phyloP scores from a whole-genome alignment of 192 early-diverging fungal species.

The Glomus cerebriforme region DNA sequence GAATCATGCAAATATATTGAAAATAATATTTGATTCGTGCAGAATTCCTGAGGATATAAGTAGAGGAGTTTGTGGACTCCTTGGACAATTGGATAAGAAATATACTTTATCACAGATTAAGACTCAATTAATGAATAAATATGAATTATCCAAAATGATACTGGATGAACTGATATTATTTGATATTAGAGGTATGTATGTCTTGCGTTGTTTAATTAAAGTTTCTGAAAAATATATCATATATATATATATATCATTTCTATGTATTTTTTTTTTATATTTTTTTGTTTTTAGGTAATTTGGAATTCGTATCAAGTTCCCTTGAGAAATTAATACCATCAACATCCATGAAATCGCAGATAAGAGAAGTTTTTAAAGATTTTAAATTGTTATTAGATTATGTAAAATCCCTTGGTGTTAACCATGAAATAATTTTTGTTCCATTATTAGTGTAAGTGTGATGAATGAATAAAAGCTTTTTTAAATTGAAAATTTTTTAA shows the following conservation, averaged over 20 bases:
- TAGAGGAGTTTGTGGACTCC: conserved; percentile 54
- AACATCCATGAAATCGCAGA: conserved; percentile 41
- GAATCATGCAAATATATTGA: conserved; percentile 75
- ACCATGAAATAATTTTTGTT: conserved; percentile 51
- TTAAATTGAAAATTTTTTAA: not conserved
- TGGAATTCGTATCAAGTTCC: conserved; percentile 48
- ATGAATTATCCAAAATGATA: conserved; percentile 57
- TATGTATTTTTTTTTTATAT: no score
- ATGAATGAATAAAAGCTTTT: not conserved
- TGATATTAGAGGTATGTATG: conserved; percentile 54
- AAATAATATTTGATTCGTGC: conserved; percentile 73
- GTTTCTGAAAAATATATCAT: not conserved
- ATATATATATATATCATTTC: not conserved
- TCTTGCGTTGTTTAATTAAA: not conserved
- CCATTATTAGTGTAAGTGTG: conserved; percentile 54
- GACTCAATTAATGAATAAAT: conserved; percentile 62
- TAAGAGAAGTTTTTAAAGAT: conserved; percentile 44
- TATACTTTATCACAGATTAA: conserved; percentile 55
- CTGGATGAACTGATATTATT: conserved; percentile 69
- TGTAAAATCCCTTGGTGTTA: conserved; percentile 50
- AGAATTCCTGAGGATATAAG: conserved; percentile 63
- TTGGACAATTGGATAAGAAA: conserved; percentile 64
- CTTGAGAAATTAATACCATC: conserved; percentile 49
- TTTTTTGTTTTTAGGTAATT: conserved; percentile 38
- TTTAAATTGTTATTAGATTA: conserved; percentile 44